These are phyloP conservation scores for Russula foetens DNA, from an alignment of 768 basidiomycete species.

Conservation along the genomic window DNA sequence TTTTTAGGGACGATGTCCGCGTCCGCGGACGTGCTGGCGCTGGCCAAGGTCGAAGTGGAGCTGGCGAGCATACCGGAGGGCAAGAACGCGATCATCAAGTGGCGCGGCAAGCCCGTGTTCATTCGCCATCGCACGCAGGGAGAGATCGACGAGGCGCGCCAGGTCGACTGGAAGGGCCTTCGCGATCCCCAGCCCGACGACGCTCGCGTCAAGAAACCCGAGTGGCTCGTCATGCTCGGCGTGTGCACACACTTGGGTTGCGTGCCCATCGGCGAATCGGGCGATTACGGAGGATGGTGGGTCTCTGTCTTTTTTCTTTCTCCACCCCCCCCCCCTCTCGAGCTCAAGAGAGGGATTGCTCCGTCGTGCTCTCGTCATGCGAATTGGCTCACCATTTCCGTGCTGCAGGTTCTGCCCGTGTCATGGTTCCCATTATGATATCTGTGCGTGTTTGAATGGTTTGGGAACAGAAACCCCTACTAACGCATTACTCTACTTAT, in stretches of 20 bases:
- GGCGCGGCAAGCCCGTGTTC: slow-evolving; percentile 99
- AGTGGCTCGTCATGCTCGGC: slow-evolving; percentile 91
- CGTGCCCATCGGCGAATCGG: slow-evolving; percentile 96
- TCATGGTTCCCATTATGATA: slow-evolving; percentile 98
- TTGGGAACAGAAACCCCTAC: slow-evolving; percentile 6
- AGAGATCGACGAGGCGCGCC: slow-evolving; percentile 91
- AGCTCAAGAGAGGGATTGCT: neutral
- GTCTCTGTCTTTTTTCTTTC: slow-evolving; percentile 28
- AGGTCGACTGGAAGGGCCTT: slow-evolving; percentile 73
- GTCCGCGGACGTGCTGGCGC: slow-evolving; percentile 93
- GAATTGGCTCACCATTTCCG: neutral
- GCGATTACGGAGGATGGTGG: slow-evolving; percentile 96
- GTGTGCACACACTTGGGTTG: slow-evolving; percentile 98
- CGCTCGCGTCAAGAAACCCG: slow-evolving; percentile 83
- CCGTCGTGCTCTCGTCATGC: neutral
- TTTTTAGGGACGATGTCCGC: slow-evolving; percentile 96
- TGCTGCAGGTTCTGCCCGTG: slow-evolving; percentile 83
- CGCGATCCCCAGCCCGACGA: slow-evolving; percentile 93
- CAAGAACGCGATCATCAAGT: slow-evolving; percentile 96
- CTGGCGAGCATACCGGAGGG: slow-evolving; percentile 88
- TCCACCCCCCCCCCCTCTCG: too few species aligned
- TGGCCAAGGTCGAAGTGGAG: slow-evolving; percentile 97
- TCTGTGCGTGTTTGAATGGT: slow-evolving; percentile 48
- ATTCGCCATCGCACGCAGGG: slow-evolving; percentile 88
- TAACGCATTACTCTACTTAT: slow-evolving; percentile 16